Conservation (phyloP, 805 yeast genomes). For the Candida tibetensis region DNA sequence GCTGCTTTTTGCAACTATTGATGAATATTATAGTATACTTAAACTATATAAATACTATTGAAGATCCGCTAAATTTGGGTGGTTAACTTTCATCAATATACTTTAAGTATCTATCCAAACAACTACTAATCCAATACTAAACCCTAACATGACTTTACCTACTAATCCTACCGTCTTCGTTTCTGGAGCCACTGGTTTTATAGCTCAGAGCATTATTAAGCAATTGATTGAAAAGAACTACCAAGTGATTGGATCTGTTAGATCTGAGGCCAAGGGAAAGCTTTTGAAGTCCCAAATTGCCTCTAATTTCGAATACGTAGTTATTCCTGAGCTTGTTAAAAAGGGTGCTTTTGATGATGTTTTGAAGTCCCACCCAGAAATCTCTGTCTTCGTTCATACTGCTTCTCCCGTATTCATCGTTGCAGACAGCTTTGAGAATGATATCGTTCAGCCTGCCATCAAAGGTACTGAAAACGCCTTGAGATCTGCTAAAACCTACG, state of each 20-base stretch:
- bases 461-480: slow-evolving; percentile 25
- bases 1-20: too few relatives aligned
- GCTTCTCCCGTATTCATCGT: slow-evolving; percentile 41
- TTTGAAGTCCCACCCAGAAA: slow-evolving; percentile 38
- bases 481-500: slow-evolving; percentile 14
- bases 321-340: slow-evolving; percentile 25
- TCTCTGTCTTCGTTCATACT: slow-evolving; percentile 45
- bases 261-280: slow-evolving; percentile 22
- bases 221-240: slow-evolving; percentile 20
- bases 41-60: too few relatives aligned
- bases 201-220: slow-evolving; percentile 27
- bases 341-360: slow-evolving; percentile 47
- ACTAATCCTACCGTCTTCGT: slow-evolving; percentile 25
- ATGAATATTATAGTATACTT: too few relatives aligned
- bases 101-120: too few relatives aligned
- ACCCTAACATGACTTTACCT: too few relatives aligned
- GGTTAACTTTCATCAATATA: too few relatives aligned
- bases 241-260: slow-evolving; percentile 25
- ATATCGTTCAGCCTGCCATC: slow-evolving; percentile 25
- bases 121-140: too few relatives aligned
- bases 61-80: too few relatives aligned
- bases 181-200: slow-evolving; percentile 34
- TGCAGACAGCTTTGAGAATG: slow-evolving; percentile 17
- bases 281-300: slow-evolving; percentile 5
- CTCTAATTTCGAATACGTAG: slow-evolving; percentile 23